Conservation (phyloP, 495 filamentous ascomycete species). For the Terfezia boudieri region DNA sequence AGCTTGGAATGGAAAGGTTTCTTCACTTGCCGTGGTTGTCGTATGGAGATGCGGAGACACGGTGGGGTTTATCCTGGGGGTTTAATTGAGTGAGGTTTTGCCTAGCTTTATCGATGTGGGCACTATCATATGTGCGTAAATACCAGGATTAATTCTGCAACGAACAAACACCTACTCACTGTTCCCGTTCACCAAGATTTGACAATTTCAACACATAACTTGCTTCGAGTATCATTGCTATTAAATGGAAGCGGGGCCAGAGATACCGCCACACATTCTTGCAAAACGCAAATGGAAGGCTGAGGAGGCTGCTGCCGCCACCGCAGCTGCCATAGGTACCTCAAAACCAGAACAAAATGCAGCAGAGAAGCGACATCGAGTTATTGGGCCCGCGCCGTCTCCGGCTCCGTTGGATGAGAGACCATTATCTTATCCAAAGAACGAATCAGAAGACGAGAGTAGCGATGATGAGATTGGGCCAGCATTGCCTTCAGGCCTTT, state of each 20-base stretch:
- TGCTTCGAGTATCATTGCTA: conserved; percentile 2
- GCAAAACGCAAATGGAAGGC: conserved; percentile 22
- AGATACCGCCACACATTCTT: conserved; percentile 22
- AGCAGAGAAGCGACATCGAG: conserved; percentile 24
- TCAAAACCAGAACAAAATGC: conserved; percentile 15
- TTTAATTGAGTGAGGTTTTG: too few species aligned
- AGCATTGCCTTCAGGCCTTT: conserved; percentile 38
- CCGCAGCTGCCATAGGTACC: conserved; percentile 13
- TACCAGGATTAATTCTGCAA: not conserved
- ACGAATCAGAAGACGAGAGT: conserved; percentile 20
- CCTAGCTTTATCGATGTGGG: too few species aligned
- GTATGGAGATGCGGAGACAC: too few species aligned
- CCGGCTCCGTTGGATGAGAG: conserved; percentile 30
- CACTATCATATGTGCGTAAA: too few species aligned
- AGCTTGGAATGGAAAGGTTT: too few species aligned
- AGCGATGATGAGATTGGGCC: conserved; percentile 59
- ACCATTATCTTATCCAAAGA: conserved; percentile 18
- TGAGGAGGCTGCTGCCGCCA: conserved; percentile 16
- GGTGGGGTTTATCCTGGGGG: too few species aligned
- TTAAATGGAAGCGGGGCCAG: conserved; percentile 18
- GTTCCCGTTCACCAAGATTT: not conserved
- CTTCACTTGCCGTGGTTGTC: too few species aligned
- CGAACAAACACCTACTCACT: not conserved
- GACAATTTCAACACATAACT: not conserved
- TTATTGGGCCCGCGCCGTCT: conserved; percentile 30